These are phyloP conservation scores for Erythrophleum ivorense DNA, from an alignment of 331 rosid genomes.

Conservation along the genomic window DNA sequence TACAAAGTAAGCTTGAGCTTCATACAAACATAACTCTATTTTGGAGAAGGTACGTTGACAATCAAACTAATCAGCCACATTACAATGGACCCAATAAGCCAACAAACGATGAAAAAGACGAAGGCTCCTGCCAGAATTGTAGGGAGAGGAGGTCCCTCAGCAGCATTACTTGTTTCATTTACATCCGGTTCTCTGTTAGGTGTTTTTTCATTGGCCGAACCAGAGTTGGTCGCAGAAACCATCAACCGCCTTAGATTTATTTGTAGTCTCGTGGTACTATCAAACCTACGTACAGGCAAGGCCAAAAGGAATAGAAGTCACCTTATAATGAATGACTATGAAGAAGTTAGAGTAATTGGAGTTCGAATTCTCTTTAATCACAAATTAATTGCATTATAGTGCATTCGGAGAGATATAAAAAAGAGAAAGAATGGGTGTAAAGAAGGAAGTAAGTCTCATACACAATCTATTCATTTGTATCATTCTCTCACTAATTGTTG, in stretches of 20 bases:
- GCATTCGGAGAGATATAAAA: too few relatives aligned
- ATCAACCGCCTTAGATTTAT: conserved; percentile 38
- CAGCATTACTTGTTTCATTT: conserved; percentile 38
- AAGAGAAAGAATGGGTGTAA: too few relatives aligned
- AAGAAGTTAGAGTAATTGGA: not conserved
- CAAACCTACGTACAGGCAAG: conserved; percentile 50
- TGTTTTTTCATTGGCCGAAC: conserved; percentile 41
- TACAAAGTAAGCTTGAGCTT: not conserved
- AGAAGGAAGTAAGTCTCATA: too few relatives aligned
- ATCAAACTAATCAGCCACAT: conserved; percentile 60
- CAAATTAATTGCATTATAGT: too few relatives aligned
- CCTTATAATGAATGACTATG: not conserved
- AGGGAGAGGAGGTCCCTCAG: conserved; percentile 72
- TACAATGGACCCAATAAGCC: conserved; percentile 57
- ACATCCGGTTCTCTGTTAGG: conserved; percentile 40
- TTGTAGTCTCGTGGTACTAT: conserved; percentile 38
- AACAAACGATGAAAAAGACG: conserved; percentile 47
- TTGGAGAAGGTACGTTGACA: conserved; percentile 42
- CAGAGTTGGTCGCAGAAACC: conserved; percentile 58
- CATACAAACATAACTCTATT: conserved; percentile 32
- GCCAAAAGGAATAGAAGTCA: conserved; percentile 13
- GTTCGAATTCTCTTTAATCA: too few relatives aligned
- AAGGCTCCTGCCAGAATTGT: conserved; percentile 76
- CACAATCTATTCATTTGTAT: too few relatives aligned
- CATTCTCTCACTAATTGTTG: too few relatives aligned